phyloP scores from a whole-genome alignment of 176 grass and related monocot species.

The Miscanthus lutarioriparius region DNA sequence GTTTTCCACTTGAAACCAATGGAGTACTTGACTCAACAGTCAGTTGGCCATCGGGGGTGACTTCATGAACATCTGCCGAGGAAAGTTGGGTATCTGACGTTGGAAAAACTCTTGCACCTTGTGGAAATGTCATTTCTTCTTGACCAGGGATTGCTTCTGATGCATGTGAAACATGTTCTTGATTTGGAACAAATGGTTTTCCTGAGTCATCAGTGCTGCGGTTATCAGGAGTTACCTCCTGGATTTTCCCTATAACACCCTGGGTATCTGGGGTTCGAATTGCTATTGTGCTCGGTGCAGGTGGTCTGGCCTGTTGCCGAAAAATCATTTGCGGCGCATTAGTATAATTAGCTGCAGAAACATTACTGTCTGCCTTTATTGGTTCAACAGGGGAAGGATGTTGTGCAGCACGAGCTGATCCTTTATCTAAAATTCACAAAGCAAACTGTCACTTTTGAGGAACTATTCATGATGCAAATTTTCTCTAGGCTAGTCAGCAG shows the following conservation, averaged over 20 bases:
- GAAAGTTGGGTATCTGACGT: not conserved
- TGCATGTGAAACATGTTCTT: constrained; percentile 16
- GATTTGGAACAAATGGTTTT: constrained; percentile 4
- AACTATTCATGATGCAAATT: constrained; percentile 2
- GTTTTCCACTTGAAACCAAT: constrained; percentile 29
- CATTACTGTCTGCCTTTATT: not conserved
- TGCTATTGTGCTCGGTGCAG: constrained; percentile 12
- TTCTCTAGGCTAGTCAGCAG: not conserved
- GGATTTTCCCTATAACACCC: constrained; percentile 5
- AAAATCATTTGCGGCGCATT: not conserved
- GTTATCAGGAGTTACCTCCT: constrained; percentile 25
- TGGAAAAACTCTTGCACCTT: not conserved
- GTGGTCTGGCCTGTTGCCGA: constrained; percentile 26
- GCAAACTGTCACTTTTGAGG: constrained; percentile 22
- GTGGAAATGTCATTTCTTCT: constrained; percentile 3
- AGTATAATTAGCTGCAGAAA: constrained; percentile 11
- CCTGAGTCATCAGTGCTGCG: not conserved
- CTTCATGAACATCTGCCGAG: constrained; percentile 2
- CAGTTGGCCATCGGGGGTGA: not conserved
- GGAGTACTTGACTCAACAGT: constrained; percentile 12
- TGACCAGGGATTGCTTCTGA: not conserved
- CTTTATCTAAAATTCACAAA: constrained; percentile 30
- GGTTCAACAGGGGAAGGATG: constrained; percentile 19
- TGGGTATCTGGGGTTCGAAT: not conserved
- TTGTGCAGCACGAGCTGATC: not conserved